A percentile compares a stretch with the other conserved stretches of the same genome.
phyloP scores from a whole-genome alignment of 108 stramenopile genomes.

The Cyclotella atomus region DNA sequence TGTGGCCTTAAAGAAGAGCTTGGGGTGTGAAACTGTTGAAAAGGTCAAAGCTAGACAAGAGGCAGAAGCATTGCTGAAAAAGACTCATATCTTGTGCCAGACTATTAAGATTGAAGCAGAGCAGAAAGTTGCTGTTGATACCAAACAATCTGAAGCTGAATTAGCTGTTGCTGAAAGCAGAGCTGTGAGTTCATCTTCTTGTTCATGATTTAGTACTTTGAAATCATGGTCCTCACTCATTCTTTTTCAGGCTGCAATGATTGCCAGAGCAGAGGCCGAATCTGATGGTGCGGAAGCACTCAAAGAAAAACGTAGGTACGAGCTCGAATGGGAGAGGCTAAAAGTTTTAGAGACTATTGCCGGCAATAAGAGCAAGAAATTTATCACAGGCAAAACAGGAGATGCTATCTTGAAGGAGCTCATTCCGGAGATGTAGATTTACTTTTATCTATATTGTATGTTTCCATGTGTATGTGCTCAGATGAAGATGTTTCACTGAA shows the following conservation, averaged over 20 bases:
- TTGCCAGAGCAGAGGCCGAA: slow-evolving; percentile 58
- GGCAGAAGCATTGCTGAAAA: slow-evolving; percentile 54
- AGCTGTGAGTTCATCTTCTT: slow-evolving; percentile 22
- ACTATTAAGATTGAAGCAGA: slow-evolving; percentile 49
- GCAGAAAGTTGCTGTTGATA: slow-evolving; percentile 32
- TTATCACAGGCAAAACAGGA: slow-evolving; percentile 55
- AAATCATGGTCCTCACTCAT: not conserved
- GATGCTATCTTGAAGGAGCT: slow-evolving; percentile 46
- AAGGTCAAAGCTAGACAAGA: slow-evolving; percentile 61
- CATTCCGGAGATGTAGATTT: slow-evolving; percentile 18
- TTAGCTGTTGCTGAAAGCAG: slow-evolving; percentile 47
- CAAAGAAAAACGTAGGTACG: slow-evolving; percentile 59
- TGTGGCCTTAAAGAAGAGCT: slow-evolving; percentile 45
- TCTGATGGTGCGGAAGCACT: slow-evolving; percentile 48
- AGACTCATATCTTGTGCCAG: slow-evolving; percentile 54
- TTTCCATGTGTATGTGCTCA: not conserved
- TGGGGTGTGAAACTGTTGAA: slow-evolving; percentile 52
- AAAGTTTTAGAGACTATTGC: slow-evolving; percentile 58
- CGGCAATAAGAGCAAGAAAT: slow-evolving; percentile 44
- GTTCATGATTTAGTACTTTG: not conserved
- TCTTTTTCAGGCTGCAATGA: slow-evolving; percentile 41
- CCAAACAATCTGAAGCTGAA: slow-evolving; percentile 51
- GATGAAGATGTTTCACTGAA: no score
- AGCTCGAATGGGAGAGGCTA: slow-evolving; percentile 61
- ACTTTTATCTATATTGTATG: not conserved